These are phyloP conservation scores for Schizothecium vesticola DNA, from an alignment of 495 filamentous ascomycete species.

Conservation along the genomic window DNA sequence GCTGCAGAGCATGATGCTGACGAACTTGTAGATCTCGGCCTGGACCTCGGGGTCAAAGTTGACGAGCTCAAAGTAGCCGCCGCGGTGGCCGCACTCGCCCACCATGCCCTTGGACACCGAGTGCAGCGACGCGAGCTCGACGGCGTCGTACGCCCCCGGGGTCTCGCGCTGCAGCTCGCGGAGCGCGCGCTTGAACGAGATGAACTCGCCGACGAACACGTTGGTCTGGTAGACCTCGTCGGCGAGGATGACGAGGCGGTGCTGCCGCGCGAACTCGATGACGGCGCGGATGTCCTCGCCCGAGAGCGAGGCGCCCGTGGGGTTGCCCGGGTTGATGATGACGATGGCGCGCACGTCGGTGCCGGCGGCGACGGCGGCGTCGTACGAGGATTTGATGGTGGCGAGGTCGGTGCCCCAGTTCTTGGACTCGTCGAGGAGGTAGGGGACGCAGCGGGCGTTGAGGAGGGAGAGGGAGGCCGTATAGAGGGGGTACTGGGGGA, in stretches of 20 bases:
- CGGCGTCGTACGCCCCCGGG: constrained; percentile 68
- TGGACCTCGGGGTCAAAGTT: constrained; percentile 81
- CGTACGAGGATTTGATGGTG: constrained; percentile 64
- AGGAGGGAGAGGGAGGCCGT: constrained; percentile 86
- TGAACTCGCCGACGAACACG: constrained; percentile 87
- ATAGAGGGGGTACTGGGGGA: constrained; percentile 97
- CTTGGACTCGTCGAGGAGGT: constrained; percentile 80
- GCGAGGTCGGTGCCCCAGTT: constrained; percentile 81
- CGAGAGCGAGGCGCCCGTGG: constrained; percentile 80
- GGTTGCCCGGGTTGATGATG: constrained; percentile 98
- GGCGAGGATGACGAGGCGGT: constrained; percentile 83
- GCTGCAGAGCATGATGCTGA: constrained; percentile 90
- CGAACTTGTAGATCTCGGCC: constrained; percentile 96
- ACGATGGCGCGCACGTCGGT: constrained; percentile 87
- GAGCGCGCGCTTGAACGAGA: constrained; percentile 88
- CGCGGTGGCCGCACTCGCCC: constrained; percentile 94
- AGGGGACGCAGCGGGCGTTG: constrained; percentile 83
- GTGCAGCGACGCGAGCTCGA: constrained; percentile 85
- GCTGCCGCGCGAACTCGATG: constrained; percentile 74
- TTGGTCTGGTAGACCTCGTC: constrained; percentile 99
- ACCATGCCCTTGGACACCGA: constrained; percentile 95
- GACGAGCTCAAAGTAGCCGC: constrained; percentile 92
- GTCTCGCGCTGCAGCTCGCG: constrained; percentile 72
- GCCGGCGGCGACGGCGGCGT: constrained; percentile 65
- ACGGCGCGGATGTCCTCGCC: constrained; percentile 74